A percentile compares a stretch with the other conserved stretches of the same genome.
These are phyloP conservation scores for Nitzschia sp. DNA, from an alignment of 108 stramenopile species.

Conservation along the genomic window DNA sequence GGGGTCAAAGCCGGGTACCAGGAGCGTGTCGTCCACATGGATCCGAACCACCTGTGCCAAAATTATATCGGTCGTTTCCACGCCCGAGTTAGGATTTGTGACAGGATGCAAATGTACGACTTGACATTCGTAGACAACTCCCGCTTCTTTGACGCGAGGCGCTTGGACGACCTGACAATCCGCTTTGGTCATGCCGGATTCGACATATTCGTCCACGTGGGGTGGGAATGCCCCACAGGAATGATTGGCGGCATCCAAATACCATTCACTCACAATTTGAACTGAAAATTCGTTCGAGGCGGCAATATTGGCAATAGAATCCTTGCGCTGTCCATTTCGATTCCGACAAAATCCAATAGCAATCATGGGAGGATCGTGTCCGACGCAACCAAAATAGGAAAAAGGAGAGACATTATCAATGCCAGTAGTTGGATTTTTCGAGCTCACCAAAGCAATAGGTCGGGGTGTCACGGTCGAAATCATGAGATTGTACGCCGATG, in stretches of 20 bases:
- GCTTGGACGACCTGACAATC: slow-evolving; percentile 6
- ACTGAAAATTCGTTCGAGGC: slow-evolving; percentile 20
- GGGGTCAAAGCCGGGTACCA: slow-evolving; percentile 6
- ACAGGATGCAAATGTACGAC: slow-evolving; percentile 26
- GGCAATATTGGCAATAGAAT: slow-evolving; percentile 30
- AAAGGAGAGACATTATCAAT: slow-evolving; percentile 35
- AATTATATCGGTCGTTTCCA: slow-evolving; percentile 29
- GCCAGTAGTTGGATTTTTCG: slow-evolving; percentile 5
- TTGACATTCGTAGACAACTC: slow-evolving; percentile 25
- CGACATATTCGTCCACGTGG: slow-evolving; percentile 24
- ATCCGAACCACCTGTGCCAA: slow-evolving; percentile 32
- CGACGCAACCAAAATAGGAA: slow-evolving; percentile 32
- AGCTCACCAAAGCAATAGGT: slow-evolving; percentile 28
- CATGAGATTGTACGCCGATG: slow-evolving; percentile 30
- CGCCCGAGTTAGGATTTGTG: background rate
- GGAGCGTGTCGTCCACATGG: slow-evolving; percentile 23
- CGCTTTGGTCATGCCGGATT: slow-evolving; percentile 28
- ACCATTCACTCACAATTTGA: slow-evolving; percentile 34
- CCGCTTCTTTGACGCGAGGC: slow-evolving; percentile 30
- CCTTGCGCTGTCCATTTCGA: slow-evolving; percentile 21
- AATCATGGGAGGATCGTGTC: slow-evolving; percentile 40
- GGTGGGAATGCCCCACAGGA: slow-evolving; percentile 23
- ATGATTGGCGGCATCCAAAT: slow-evolving; percentile 41
- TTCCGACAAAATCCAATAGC: slow-evolving; percentile 37
- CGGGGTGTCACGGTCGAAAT: slow-evolving; percentile 38